Conservation (phyloP, 1,139 yeast genomes). For the Sugiyamaella xylanicola region DNA sequence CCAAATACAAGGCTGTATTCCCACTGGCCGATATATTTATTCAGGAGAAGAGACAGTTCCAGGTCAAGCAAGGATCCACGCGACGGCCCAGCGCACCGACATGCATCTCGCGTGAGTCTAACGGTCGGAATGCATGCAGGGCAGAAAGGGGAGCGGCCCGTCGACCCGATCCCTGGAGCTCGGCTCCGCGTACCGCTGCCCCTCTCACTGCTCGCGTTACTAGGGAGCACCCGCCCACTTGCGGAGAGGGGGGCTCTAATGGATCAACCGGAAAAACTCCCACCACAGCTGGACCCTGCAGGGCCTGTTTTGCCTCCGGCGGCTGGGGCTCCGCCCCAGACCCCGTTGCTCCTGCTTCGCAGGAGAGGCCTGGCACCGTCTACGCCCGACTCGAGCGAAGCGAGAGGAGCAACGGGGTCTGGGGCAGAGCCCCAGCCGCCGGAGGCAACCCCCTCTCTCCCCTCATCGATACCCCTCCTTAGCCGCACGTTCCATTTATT, state of each 20-base stretch:
- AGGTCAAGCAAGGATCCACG: background rate
- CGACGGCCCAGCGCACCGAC: background rate
- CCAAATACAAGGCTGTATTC: background rate
- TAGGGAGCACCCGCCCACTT: too few species aligned
- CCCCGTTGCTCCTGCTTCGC: background rate
- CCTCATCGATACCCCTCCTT: too few species aligned
- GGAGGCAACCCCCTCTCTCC: slow-evolving; percentile 12
- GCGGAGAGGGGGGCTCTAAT: too few species aligned
- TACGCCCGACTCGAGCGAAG: background rate
- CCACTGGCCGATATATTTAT: background rate
- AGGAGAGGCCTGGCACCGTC: too few species aligned
- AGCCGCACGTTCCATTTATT: background rate
- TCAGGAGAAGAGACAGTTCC: too few species aligned
- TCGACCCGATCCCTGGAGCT: background rate
- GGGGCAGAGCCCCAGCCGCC: slow-evolving; percentile 12
- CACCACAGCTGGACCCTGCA: too few species aligned
- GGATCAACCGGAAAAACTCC: too few species aligned
- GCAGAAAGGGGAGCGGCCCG: background rate
- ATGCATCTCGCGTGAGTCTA: background rate
- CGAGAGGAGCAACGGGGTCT: background rate
- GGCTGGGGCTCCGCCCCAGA: too few species aligned
- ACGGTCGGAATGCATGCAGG: background rate
- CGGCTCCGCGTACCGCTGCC: background rate
- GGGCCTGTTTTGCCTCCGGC: too few species aligned
- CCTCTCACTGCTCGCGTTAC: background rate